Percentiles rank a stretch among this genome's conserved stretches.
phyloP scores from a whole-genome alignment of 1,139 yeast genomes.

The Tardiomyces depauwii region DNA sequence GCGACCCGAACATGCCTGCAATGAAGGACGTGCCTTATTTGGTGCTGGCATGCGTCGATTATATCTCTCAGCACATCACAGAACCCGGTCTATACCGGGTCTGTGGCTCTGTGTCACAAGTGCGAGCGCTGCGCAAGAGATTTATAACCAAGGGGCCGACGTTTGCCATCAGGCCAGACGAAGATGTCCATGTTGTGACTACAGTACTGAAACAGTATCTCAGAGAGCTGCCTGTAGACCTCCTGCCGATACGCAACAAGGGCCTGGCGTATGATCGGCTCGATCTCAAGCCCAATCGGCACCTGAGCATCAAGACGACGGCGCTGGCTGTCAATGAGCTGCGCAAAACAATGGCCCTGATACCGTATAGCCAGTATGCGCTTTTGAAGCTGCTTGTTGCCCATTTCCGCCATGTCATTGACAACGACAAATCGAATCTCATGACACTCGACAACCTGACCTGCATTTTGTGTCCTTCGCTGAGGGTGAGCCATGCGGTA shows the following conservation, averaged over 20 bases:
- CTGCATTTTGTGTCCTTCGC: conserved; percentile 23
- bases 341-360: conserved; percentile 14
- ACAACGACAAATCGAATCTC: conserved; percentile 13
- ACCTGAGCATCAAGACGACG: conserved; percentile 1
- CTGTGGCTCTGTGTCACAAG: conserved; percentile 64
- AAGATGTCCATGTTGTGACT: conserved; percentile 75
- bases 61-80: conserved; percentile 27
- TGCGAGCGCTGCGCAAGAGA: conserved; percentile 44
- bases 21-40: neutral
- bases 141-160: conserved; percentile 57
- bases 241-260: conserved; percentile 34
- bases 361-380: conserved; percentile 18
- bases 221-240: conserved; percentile 72
- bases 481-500: conserved; percentile 17
- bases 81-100: conserved; percentile 79
- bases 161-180: conserved; percentile 46
- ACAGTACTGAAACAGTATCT: conserved; percentile 68
- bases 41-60: conserved; percentile 1
- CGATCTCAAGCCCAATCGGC: neutral
- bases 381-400: conserved; percentile 16
- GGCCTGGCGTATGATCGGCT: conserved; percentile 7
- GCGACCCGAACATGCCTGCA: neutral
- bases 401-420: conserved; percentile 16
- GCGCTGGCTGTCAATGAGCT: conserved; percentile 5
- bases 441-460: conserved; percentile 22